Evolutionary conservation across 345 rosid species (phyloP), one percentile per base, ranked within the genome.

Genomic region (Dovyalis caffra): DNA sequence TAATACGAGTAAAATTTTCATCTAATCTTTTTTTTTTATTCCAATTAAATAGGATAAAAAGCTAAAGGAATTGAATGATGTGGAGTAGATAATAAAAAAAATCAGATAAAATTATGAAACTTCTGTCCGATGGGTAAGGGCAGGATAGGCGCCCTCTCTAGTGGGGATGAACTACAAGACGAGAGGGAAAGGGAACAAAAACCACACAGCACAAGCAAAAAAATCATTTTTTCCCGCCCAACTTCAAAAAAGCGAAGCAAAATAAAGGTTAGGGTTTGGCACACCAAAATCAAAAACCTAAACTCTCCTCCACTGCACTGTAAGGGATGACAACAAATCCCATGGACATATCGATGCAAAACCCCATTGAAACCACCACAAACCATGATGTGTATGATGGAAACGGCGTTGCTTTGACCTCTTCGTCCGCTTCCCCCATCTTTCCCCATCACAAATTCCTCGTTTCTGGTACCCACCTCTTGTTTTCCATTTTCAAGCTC

Each of bases 381-480:
- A 53, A 5, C 60, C 60, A n/a, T 53, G 60, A 53, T 53, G 10
- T 37, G n/a, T 32, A 75, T 49, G 49, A 49, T 0, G 47, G 40
- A 32, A 70, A 65, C 45, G 74, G 64, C 69, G 64, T 4, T 23
- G 34, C 57, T 35, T 16, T 38, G 34, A 66, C 32, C 20, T 63
- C 37, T 45, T 60, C 85, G 21, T 0, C 85, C 53, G 76, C 84
- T 68, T n/a, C 89, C 77, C 79, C 78, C 31, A 70, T 76, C 20
- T 81, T 74, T 66, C 14, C 74, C 51, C 74, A 84, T 8, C 85
- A 82, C 65, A 90, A 88, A 75, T 83, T 85, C 71, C 90, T 85
- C 71, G 94, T 95, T 64, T 88, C 99, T 15, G 91, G 97, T 93
- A 68, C n/a, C 21, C 26, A 37, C n/a, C 20, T 45, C 51, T 20